Percentiles rank a stretch among this genome's conserved stretches.
phyloP scores from a whole-genome alignment of 192 early-diverging fungal species.

The Coemansia biformis region DNA sequence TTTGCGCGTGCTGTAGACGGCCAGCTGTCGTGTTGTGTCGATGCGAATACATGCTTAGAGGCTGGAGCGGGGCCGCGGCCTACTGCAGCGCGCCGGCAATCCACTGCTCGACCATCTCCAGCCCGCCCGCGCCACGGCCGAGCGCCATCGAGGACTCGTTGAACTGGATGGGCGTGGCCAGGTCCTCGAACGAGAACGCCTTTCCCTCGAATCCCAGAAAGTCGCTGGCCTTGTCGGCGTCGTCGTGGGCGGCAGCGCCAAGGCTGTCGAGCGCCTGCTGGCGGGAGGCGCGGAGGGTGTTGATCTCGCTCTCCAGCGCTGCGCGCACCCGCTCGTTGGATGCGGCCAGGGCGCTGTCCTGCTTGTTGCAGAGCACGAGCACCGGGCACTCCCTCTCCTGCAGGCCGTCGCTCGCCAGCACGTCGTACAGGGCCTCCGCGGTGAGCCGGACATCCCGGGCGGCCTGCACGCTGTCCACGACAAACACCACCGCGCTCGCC shows the following conservation, averaged over 20 bases:
- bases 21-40: too few relatives aligned
- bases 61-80: too few relatives aligned
- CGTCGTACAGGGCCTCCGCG: constrained; percentile 78
- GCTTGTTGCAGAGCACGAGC: constrained; percentile 80
- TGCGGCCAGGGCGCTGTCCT: constrained; percentile 67
- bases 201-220: constrained; percentile 80
- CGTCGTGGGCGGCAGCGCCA: constrained; percentile 9
- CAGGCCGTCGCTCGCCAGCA: constrained; percentile 62
- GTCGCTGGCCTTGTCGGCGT: constrained; percentile 52
- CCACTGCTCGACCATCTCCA: constrained; percentile 60
- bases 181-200: constrained; percentile 75
- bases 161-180: constrained; percentile 66
- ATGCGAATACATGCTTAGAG: too few relatives aligned
- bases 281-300: constrained; percentile 22
- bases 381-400: constrained; percentile 57
- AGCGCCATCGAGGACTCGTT: constrained; percentile 55
- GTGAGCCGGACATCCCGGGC: constrained; percentile 51
- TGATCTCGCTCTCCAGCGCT: constrained; percentile 74
- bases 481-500: constrained; percentile 68
- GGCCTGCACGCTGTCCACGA: constrained; percentile 68
- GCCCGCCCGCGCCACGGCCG: constrained; percentile 50
- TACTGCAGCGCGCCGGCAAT: constrained; percentile 45
- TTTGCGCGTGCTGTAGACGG: constrained; percentile 1
- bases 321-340: constrained; percentile 60
- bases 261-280: constrained; percentile 31